A percentile compares a stretch with the other conserved stretches of the same genome.
Evolutionary conservation across 2,329 filamentous ascomycete genomes (phyloP).

Genomic region (Fusarium praegraminearum): DNA sequence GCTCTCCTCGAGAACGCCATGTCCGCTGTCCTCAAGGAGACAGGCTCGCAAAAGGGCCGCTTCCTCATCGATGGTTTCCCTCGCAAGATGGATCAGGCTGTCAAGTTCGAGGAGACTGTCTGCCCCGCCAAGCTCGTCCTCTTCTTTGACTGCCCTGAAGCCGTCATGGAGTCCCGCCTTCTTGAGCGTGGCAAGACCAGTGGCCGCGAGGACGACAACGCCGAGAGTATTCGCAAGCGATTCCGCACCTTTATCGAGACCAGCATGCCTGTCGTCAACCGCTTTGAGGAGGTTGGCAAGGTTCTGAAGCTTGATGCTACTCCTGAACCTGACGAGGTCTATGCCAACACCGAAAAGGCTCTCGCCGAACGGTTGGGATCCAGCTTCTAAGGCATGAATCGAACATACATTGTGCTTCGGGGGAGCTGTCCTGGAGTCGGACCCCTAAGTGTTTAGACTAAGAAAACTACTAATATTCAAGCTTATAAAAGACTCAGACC

Average conservation of each 20-base stretch:
- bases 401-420: slow-evolving; percentile 28
- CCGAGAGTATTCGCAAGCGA: slow-evolving; percentile 94
- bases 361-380: slow-evolving; percentile 63
- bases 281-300: slow-evolving; percentile 80
- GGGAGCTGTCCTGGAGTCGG: slow-evolving; percentile 26
- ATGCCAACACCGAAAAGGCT: slow-evolving; percentile 63
- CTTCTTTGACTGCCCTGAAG: slow-evolving; percentile 94
- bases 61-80: slow-evolving; percentile 91
- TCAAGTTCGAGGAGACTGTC: slow-evolving; percentile 92
- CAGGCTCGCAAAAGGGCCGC: slow-evolving; percentile 66
- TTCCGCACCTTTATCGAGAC: slow-evolving; percentile 95
- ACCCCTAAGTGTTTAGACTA: slow-evolving; percentile 22
- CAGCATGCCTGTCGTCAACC: slow-evolving; percentile 95
- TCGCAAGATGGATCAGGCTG: slow-evolving; percentile 95
- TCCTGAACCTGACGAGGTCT: slow-evolving; percentile 72
- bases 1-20: slow-evolving; percentile 95
- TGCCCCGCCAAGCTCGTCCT: slow-evolving; percentile 86
- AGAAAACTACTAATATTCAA: slow-evolving; percentile 27
- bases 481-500: slow-evolving; percentile 22
- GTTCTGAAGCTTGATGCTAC: slow-evolving; percentile 86
- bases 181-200: slow-evolving; percentile 93
- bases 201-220: slow-evolving; percentile 92
- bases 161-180: slow-evolving; percentile 85
- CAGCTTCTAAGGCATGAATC: slow-evolving; percentile 43
- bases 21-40: slow-evolving; percentile 72